Conservation (phyloP, 2,329 filamentous ascomycete species). For the Penicillium sp. region DNA sequence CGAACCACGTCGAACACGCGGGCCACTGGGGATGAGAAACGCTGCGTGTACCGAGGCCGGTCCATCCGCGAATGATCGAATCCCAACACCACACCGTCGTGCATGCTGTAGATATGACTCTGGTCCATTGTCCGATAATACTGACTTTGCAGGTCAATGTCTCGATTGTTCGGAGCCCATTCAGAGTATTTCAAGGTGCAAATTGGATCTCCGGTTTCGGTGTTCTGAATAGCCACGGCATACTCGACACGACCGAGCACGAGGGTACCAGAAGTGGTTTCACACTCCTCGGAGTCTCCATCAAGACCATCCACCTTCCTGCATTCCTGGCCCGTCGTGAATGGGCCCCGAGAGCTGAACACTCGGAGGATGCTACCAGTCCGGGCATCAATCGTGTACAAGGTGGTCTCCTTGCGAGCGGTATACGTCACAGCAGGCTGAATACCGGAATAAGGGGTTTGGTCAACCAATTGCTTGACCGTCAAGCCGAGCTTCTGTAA, state of each 20-base stretch:
- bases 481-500: slow-evolving; percentile 52
- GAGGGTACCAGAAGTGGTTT: slow-evolving; percentile 71
- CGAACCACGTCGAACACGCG: slow-evolving; percentile 87
- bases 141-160: slow-evolving; percentile 82
- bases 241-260: slow-evolving; percentile 88
- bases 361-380: slow-evolving; percentile 81
- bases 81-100: slow-evolving; percentile 81
- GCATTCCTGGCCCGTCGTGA: slow-evolving; percentile 74
- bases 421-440: slow-evolving; percentile 83
- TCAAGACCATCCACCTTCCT: slow-evolving; percentile 65
- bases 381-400: slow-evolving; percentile 85
- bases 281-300: slow-evolving; percentile 71
- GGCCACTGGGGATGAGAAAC: slow-evolving; percentile 75
- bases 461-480: slow-evolving; percentile 79
- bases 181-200: slow-evolving; percentile 92
- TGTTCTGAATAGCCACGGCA: slow-evolving; percentile 79
- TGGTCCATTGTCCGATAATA: slow-evolving; percentile 80
- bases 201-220: slow-evolving; percentile 71
- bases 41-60: slow-evolving; percentile 65
- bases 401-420: slow-evolving; percentile 84
- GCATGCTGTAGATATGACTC: slow-evolving; percentile 83
- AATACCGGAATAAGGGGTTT: slow-evolving; percentile 73
- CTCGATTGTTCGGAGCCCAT: slow-evolving; percentile 90
- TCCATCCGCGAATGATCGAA: slow-evolving; percentile 67
- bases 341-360: slow-evolving; percentile 74